These are phyloP conservation scores for Magnolia officinalis DNA, from an alignment of 164 flowering plant species.

Conservation along the genomic window DNA sequence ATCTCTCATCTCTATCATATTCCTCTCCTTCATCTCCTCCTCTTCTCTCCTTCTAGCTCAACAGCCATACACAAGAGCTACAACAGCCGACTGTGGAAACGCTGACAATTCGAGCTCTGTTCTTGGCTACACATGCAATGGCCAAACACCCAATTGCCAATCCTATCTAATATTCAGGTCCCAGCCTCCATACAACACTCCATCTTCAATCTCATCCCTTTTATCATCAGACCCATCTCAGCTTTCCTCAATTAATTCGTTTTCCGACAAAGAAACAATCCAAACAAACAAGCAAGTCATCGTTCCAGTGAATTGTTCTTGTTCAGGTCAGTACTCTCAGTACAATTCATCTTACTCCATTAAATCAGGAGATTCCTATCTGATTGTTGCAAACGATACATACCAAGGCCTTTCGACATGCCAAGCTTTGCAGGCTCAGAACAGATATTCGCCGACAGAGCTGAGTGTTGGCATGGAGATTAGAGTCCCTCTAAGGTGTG, in stretches of 20 bases:
- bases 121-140: conserved; percentile 62
- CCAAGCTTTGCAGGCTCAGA: conserved; percentile 46
- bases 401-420: conserved; percentile 75
- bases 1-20: conserved; percentile 12
- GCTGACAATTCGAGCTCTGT: conserved; percentile 34
- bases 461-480: conserved; percentile 35
- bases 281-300: conserved; percentile 41
- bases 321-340: conserved; percentile 63
- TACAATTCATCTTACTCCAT: conserved; percentile 42
- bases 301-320: conserved; percentile 76
- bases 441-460: background rate
- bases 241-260: conserved; percentile 50
- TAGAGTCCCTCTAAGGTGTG: conserved; percentile 58
- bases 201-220: conserved; percentile 52
- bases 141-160: conserved; percentile 41
- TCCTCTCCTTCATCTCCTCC: conserved; percentile 17
- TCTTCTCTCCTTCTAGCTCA: conserved; percentile 35
- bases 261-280: conserved; percentile 29
- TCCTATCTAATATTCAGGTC: conserved; percentile 57
- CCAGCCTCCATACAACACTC: conserved; percentile 41
- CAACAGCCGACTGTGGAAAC: conserved; percentile 32
- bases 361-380: conserved; percentile 19
- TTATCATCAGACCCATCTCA: conserved; percentile 41
- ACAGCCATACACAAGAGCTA: conserved; percentile 44
- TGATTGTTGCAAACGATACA: conserved; percentile 46